phyloP scores from a whole-genome alignment of 2,329 filamentous ascomycete species.

The Penicillium concentricum region DNA sequence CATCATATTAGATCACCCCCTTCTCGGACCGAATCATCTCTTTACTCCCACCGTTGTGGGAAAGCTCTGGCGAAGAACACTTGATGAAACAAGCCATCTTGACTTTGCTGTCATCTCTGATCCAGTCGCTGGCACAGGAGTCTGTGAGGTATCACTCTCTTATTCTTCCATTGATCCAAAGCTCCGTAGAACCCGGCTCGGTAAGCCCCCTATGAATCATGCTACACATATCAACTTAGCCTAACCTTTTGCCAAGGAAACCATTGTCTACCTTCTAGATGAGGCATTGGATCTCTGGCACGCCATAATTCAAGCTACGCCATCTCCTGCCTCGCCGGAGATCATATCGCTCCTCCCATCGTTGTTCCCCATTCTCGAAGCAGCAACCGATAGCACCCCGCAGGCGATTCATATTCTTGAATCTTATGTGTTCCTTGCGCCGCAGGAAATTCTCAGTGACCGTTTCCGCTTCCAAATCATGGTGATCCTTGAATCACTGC shows the following conservation, averaged over 20 bases:
- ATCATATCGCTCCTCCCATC: conserved; percentile 64
- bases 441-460: conserved; percentile 44
- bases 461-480: conserved; percentile 39
- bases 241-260: conserved; percentile 41
- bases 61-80: conserved; percentile 78
- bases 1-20: conserved; percentile 52
- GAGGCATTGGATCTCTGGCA: conserved; percentile 90
- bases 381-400: conserved; percentile 62
- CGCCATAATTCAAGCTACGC: conserved; percentile 67
- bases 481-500: conserved; percentile 40
- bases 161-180: conserved; percentile 78
- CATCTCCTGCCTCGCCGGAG: conserved; percentile 58
- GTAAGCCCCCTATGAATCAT: conserved; percentile 41
- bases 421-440: conserved; percentile 67
- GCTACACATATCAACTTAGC: neutral
- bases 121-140: conserved; percentile 77
- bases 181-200: conserved; percentile 74
- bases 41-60: conserved; percentile 79
- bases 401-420: conserved; percentile 65
- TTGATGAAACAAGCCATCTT: conserved; percentile 93
- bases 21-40: conserved; percentile 78
- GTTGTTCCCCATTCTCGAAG: conserved; percentile 65
- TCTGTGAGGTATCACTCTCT: conserved; percentile 76
- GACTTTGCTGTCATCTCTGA: conserved; percentile 77
- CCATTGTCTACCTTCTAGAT: conserved; percentile 80